phyloP scores from a whole-genome alignment of 306 rosid species.

The Medicago truncatula region DNA sequence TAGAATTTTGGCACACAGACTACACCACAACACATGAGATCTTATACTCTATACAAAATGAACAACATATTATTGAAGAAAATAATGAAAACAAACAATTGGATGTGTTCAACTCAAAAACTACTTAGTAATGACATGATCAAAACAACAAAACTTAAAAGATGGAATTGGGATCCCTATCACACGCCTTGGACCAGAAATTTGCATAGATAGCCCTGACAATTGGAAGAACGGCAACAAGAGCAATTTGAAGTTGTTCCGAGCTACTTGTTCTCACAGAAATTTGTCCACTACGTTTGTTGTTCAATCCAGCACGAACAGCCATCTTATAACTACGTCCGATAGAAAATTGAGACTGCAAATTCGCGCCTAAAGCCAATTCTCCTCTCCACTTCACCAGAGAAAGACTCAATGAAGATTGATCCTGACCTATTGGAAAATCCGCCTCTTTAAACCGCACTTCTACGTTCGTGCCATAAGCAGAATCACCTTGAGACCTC shows the following conservation, averaged over 20 bases:
- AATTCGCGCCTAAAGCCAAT: slow-evolving; percentile 74
- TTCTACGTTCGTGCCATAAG: slow-evolving; percentile 86
- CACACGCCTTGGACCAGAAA: slow-evolving; percentile 72
- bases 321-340: slow-evolving; percentile 85
- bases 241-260: slow-evolving; percentile 91
- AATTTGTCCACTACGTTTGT: slow-evolving; percentile 91
- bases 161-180: slow-evolving; percentile 66
- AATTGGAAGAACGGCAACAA: slow-evolving; percentile 77
- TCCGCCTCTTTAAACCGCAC: slow-evolving; percentile 85
- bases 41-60: slow-evolving; percentile 27
- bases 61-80: slow-evolving; percentile 38
- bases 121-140: slow-evolving; percentile 39
- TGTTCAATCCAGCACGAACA: slow-evolving; percentile 93
- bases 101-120: slow-evolving; percentile 28
- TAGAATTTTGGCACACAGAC: slow-evolving; percentile 38
- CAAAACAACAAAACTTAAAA: slow-evolving; percentile 52
- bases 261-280: slow-evolving; percentile 84
- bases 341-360: slow-evolving; percentile 82
- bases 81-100: slow-evolving; percentile 34
- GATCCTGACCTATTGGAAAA: slow-evolving; percentile 92
- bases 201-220: slow-evolving; percentile 66
- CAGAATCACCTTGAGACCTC: slow-evolving; percentile 74
- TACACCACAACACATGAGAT: slow-evolving; percentile 37
- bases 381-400: slow-evolving; percentile 94
- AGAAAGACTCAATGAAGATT: slow-evolving; percentile 80